These are phyloP conservation scores for Solanum lignicaule DNA, from an alignment of 257 asterid species.

Conservation along the genomic window DNA sequence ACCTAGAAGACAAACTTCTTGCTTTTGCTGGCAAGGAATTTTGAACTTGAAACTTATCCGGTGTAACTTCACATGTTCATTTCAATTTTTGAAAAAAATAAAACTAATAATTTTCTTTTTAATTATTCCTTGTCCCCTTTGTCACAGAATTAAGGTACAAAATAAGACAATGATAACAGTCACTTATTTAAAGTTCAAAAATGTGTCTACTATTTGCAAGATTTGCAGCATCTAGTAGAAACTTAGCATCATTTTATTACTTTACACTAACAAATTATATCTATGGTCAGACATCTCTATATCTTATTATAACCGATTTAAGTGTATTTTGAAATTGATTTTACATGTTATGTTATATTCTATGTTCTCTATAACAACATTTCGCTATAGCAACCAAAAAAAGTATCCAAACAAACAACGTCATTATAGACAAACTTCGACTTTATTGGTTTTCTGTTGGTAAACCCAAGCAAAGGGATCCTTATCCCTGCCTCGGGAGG, in stretches of 20 bases:
- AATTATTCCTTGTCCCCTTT: neutral
- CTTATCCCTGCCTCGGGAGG: neutral
- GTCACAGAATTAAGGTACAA: neutral
- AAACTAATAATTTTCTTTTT: neutral
- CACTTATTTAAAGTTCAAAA: neutral
- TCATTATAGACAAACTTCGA: neutral
- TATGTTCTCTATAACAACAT: neutral
- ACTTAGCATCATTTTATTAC: neutral
- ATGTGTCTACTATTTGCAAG: neutral
- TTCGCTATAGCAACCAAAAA: neutral
- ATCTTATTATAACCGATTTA: neutral
- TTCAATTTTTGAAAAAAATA: neutral
- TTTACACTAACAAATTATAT: neutral
- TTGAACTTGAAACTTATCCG: neutral
- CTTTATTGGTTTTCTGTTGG: neutral
- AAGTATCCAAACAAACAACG: neutral
- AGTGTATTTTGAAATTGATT: neutral
- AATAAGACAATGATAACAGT: neutral
- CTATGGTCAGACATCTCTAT: neutral
- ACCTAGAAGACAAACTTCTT: too few relatives aligned
- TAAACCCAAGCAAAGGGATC: neutral
- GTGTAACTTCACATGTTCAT: neutral
- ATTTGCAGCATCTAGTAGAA: neutral
- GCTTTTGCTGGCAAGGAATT: neutral
- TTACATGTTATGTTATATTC: neutral